Conservation (phyloP, 106 monocot species). For the Apostasia ramifera region DNA sequence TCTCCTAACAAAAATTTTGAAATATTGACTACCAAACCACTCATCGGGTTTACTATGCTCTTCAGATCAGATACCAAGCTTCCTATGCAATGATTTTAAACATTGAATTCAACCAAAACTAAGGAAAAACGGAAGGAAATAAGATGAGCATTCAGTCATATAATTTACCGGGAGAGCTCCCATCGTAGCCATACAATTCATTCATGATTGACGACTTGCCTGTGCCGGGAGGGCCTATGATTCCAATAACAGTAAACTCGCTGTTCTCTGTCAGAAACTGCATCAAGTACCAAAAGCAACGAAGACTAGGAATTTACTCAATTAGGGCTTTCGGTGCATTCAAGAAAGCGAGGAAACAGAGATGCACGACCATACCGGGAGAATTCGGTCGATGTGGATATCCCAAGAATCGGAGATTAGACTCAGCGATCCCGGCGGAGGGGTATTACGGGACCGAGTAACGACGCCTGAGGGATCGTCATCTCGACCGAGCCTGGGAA, state of each 20-base stretch:
- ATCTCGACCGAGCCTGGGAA: conserved; percentile 25
- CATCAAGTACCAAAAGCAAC: neutral
- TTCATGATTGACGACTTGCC: conserved; percentile 96
- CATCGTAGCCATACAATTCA: conserved; percentile 91
- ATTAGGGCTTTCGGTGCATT: neutral
- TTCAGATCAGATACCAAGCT: too few relatives aligned
- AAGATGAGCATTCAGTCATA: neutral
- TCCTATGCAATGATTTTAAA: neutral
- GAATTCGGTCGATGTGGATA: conserved; percentile 60
- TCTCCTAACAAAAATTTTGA: too few relatives aligned
- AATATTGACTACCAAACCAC: too few relatives aligned
- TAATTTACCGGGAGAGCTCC: conserved; percentile 55
- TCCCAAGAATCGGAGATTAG: conserved; percentile 89
- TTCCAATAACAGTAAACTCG: conserved; percentile 83
- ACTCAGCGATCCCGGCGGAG: conserved; percentile 56
- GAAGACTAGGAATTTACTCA: neutral
- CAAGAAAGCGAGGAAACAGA: neutral
- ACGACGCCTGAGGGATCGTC: conserved; percentile 46
- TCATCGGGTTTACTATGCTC: too few relatives aligned
- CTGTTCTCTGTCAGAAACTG: conserved; percentile 91
- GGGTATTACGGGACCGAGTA: conserved; percentile 44
- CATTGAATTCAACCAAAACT: neutral
- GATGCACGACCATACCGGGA: conserved; percentile 39
- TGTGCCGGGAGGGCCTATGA: conserved; percentile 81
- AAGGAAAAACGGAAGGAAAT: neutral